Conservation (phyloP, 495 filamentous ascomycete genomes). For the Xylaria sp. region DNA sequence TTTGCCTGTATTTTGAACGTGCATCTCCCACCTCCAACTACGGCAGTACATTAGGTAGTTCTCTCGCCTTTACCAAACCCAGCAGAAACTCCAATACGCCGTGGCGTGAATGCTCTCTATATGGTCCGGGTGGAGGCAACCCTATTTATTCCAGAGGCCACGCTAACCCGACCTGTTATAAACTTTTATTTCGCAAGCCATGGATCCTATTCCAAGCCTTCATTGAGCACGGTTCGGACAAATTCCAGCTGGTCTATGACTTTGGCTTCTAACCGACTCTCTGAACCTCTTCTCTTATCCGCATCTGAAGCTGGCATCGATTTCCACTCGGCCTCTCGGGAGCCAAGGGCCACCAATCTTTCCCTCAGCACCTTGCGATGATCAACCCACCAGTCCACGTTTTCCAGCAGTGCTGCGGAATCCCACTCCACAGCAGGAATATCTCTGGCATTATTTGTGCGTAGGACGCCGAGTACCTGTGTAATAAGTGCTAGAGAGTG, state of each 20-base stretch:
- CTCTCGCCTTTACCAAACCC: constrained; percentile 11
- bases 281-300: constrained; percentile 45
- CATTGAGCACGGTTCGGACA: constrained; percentile 56
- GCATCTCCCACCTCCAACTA: constrained; percentile 8
- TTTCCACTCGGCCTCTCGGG: constrained; percentile 71
- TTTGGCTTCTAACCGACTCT: constrained; percentile 76
- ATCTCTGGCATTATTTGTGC: constrained; percentile 65
- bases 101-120: constrained; percentile 18
- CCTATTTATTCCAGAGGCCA: not conserved
- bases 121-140: not conserved
- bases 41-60: not conserved
- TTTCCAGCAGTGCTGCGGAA: constrained; percentile 69
- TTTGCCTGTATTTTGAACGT: not conserved
- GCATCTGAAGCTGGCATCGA: constrained; percentile 55
- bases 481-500: constrained; percentile 78
- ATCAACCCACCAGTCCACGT: constrained; percentile 76
- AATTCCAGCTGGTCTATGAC: constrained; percentile 67
- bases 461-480: constrained; percentile 66
- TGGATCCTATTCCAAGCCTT: constrained; percentile 43
- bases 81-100: constrained; percentile 15
- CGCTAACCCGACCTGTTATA: not conserved
- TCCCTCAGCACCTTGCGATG: constrained; percentile 67
- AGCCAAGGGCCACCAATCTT: constrained; percentile 72
- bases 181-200: not conserved
- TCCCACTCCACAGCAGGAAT: constrained; percentile 79